phyloP scores from a whole-genome alignment of 805 yeast genomes.

The Saccharomycopsis vini region DNA sequence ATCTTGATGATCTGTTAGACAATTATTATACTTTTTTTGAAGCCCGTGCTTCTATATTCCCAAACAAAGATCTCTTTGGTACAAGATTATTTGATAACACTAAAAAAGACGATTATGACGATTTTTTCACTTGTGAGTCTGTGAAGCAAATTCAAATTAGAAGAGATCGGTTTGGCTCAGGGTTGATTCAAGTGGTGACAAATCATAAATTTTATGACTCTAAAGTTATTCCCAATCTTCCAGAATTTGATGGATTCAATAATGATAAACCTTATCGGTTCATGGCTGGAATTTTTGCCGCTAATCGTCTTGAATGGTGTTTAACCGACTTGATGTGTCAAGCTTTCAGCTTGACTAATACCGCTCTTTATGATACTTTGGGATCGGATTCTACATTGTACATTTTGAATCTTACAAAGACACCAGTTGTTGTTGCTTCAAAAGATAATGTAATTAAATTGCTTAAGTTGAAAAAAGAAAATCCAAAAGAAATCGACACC shows the following conservation, averaged over 20 bases:
- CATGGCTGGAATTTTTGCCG: conserved; percentile 46
- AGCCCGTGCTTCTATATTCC: conserved; percentile 22
- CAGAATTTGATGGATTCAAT: conserved; percentile 24
- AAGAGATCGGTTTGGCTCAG: conserved; percentile 46
- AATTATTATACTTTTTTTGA: conserved; percentile 29
- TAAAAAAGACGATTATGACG: conserved; percentile 30
- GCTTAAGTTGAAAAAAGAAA: conserved; percentile 30
- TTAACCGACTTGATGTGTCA: conserved; percentile 61
- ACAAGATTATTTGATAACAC: conserved; percentile 23
- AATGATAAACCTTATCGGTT: conserved; percentile 31
- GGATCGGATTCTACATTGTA: conserved; percentile 55
- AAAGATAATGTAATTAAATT: conserved; percentile 35
- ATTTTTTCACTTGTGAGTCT: conserved; percentile 35
- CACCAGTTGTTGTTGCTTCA: conserved; percentile 45
- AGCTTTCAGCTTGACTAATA: conserved; percentile 45
- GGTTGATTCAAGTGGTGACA: conserved; percentile 36
- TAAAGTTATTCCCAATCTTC: conserved; percentile 24
- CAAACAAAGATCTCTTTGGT: conserved; percentile 30
- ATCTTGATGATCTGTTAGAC: conserved; percentile 28
- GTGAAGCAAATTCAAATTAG: conserved; percentile 35
- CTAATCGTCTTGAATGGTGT: conserved; percentile 61
- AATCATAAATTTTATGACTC: conserved; percentile 20
- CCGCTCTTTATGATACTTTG: conserved; percentile 48
- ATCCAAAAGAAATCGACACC: conserved; percentile 25
- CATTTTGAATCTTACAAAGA: conserved; percentile 50